These are phyloP conservation scores for Mortierella hygrophila DNA, from an alignment of 192 early-diverging fungal genomes.

Conservation along the genomic window DNA sequence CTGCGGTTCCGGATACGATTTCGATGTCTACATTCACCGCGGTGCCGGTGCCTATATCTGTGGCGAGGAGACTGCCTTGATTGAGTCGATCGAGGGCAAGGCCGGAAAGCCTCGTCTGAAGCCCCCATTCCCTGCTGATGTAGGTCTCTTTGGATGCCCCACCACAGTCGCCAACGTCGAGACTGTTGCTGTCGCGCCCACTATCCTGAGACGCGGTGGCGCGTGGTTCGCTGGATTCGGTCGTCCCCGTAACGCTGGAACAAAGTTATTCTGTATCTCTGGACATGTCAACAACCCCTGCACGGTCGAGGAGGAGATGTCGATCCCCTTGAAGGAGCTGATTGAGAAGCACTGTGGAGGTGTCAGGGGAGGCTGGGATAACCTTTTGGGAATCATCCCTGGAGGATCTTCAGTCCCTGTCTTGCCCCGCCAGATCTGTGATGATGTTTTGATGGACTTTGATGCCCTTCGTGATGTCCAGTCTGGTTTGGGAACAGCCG, in stretches of 20 bases:
- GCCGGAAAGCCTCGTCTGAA: constrained; percentile 99
- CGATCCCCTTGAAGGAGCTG: constrained; percentile 93
- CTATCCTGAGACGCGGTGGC: constrained; percentile 86
- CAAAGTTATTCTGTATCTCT: constrained; percentile 97
- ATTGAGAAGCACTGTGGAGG: constrained; percentile 97
- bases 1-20: constrained; percentile 95
- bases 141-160: constrained; percentile 98
- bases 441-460: constrained; percentile 98
- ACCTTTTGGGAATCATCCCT: constrained; percentile 96
- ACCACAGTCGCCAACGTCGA: constrained; percentile 99
- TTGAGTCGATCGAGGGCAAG: constrained; percentile 95
- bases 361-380: constrained; percentile 98
- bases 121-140: constrained; percentile 99
- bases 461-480: constrained; percentile 95
- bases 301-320: constrained; percentile 99
- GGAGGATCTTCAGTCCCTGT: constrained; percentile 97
- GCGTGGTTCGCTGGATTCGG: constrained; percentile 96
- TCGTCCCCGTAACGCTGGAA: constrained; percentile 91
- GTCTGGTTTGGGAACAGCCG: constrained; percentile 76
- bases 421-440: constrained; percentile 78
- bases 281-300: constrained; percentile 99
- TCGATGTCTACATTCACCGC: constrained; percentile 98
- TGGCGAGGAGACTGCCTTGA: constrained; percentile 93
- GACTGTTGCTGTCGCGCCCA: constrained; percentile 97
- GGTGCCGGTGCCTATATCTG: constrained; percentile 99